phyloP scores from a whole-genome alignment of 148 eudicot species.

The Polygonum aviculare region DNA sequence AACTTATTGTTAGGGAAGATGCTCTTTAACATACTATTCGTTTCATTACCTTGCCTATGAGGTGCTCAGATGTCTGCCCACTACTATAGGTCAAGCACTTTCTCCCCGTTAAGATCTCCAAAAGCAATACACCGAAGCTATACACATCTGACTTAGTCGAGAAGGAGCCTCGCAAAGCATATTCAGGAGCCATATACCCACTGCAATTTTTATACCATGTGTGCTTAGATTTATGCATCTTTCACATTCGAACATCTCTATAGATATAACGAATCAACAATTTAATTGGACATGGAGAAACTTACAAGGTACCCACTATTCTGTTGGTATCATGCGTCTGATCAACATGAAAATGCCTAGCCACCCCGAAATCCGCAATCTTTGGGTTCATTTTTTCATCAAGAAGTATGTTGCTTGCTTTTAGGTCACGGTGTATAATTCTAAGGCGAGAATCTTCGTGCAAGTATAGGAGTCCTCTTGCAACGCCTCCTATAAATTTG shows the following conservation, averaged over 20 bases:
- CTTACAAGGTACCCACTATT: slow-evolving; percentile 31
- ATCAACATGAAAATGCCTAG: slow-evolving; percentile 19
- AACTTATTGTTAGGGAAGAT: no score
- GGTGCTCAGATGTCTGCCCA: background rate
- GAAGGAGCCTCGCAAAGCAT: background rate
- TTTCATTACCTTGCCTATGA: background rate
- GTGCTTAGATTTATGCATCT: no score
- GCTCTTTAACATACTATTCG: no score
- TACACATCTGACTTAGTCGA: background rate
- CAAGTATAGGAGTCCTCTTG: slow-evolving; percentile 17
- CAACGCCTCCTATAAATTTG: slow-evolving; percentile 22
- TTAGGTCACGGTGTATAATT: slow-evolving; percentile 14
- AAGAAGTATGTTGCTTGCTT: slow-evolving; percentile 24
- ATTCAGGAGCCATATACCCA: background rate
- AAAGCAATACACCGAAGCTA: background rate
- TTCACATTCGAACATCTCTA: no score
- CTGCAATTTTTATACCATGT: background rate
- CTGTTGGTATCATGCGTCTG: slow-evolving; percentile 20
- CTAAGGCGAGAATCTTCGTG: slow-evolving; percentile 20
- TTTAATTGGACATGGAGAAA: no score
- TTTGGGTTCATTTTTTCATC: slow-evolving; percentile 22
- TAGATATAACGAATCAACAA: no score
- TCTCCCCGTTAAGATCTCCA: background rate
- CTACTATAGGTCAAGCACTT: background rate
- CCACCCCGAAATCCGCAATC: slow-evolving; percentile 29